phyloP scores from a whole-genome alignment of 2,329 filamentous ascomycete genomes.

The Neonectria faginata region DNA sequence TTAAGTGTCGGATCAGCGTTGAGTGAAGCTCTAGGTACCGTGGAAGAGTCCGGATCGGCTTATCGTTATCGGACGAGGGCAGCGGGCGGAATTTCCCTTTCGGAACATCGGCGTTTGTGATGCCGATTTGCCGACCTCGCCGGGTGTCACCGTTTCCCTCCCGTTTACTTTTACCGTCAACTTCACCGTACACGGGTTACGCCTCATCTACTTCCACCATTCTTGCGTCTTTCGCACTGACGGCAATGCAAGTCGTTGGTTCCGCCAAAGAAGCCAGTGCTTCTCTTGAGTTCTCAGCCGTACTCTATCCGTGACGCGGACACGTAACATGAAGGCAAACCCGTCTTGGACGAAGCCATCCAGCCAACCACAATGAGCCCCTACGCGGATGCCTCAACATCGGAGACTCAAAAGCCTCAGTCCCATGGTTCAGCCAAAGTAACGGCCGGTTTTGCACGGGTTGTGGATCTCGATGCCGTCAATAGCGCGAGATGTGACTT shows the following conservation, averaged over 20 bases:
- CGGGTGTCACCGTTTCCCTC: neutral
- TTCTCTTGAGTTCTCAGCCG: neutral
- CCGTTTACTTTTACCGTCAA: neutral
- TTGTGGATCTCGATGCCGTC: neutral
- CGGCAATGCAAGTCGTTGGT: no score
- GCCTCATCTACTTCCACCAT: neutral
- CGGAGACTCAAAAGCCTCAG: neutral
- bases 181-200: neutral
- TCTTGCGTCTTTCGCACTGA: neutral
- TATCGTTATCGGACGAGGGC: slow-evolving; percentile 17
- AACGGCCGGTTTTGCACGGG: neutral
- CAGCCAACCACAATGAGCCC: no score
- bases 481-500: neutral
- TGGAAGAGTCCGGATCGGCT: neutral
- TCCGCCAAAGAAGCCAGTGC: neutral
- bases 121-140: slow-evolving; percentile 21
- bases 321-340: neutral
- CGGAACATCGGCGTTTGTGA: slow-evolving; percentile 19
- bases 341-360: neutral
- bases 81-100: slow-evolving; percentile 4
- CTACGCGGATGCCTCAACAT: neutral
- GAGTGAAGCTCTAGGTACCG: slow-evolving; percentile 11
- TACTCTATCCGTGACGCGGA: neutral
- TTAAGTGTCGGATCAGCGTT: neutral
- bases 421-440: slow-evolving; percentile 3